These are phyloP conservation scores for Pulveroboletus sp. DNA, from an alignment of 768 basidiomycete genomes.

Conservation along the genomic window DNA sequence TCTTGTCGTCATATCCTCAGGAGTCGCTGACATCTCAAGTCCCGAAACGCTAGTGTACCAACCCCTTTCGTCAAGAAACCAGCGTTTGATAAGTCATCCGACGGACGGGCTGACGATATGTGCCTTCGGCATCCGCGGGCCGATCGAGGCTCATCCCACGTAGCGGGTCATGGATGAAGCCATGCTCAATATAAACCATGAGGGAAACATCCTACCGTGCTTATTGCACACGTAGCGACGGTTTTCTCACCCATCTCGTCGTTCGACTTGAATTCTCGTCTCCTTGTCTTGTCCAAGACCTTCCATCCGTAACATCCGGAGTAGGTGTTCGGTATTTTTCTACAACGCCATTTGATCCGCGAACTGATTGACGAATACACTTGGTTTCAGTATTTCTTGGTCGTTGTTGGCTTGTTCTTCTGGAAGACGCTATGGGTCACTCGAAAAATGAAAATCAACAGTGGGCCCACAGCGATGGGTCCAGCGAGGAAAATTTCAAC, in stretches of 20 bases:
- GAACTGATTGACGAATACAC: not conserved
- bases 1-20: too few relatives aligned
- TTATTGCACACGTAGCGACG: not conserved
- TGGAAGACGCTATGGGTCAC: not conserved
- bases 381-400: too few relatives aligned
- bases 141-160: not conserved
- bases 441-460: not conserved
- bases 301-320: not conserved
- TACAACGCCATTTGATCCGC: not conserved
- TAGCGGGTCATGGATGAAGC: conserved; percentile 13
- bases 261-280: not conserved
- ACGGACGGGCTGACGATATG: not conserved
- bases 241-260: not conserved
- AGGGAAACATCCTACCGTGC: not conserved
- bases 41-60: too few relatives aligned
- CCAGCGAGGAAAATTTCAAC: not conserved
- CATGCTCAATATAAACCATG: conserved; percentile 9
- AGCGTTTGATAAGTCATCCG: too few relatives aligned
- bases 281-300: not conserved
- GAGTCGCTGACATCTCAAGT: too few relatives aligned
- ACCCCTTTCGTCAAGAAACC: too few relatives aligned
- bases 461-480: not conserved
- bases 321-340: not conserved
- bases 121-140: not conserved
- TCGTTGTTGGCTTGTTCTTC: not conserved